phyloP scores from a whole-genome alignment of 495 filamentous ascomycete genomes.

The Bathelium albidoporum region DNA sequence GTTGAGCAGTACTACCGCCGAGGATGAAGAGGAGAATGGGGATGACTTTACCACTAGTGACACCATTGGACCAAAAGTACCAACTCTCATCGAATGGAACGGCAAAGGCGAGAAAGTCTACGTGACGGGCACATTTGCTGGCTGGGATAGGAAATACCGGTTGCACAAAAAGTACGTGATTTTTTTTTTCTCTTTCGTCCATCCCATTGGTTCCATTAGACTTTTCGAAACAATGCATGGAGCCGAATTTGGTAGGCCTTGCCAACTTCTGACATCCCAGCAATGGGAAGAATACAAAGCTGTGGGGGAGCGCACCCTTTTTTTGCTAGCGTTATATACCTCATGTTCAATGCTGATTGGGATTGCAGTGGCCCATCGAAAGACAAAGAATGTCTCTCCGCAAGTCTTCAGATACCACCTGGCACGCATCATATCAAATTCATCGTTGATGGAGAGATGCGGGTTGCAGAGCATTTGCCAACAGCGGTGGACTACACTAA shows the following conservation, averaged over 20 bases:
- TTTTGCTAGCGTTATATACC: not conserved
- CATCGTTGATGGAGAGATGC: conserved; percentile 88
- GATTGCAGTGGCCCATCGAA: conserved; percentile 25
- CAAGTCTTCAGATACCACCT: conserved; percentile 69
- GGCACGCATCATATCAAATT: conserved; percentile 97
- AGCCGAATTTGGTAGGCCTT: not conserved
- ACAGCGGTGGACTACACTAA: conserved; percentile 96
- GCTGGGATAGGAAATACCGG: conserved; percentile 86
- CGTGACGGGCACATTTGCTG: conserved; percentile 91
- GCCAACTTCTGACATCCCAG: not conserved
- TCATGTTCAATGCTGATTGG: not conserved
- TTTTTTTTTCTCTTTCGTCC: not conserved
- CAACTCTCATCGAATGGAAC: conserved; percentile 74
- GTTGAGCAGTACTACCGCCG: conserved; percentile 58
- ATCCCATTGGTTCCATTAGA: not conserved
- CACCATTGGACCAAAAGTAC: conserved; percentile 54
- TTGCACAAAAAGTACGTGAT: conserved; percentile 71
- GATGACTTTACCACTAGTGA: conserved; percentile 45
- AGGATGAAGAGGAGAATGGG: conserved; percentile 71
- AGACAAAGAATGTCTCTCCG: conserved; percentile 45
- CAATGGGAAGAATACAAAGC: not conserved
- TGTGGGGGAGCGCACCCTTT: not conserved
- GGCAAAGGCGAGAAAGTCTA: conserved; percentile 76
- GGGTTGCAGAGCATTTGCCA: conserved; percentile 71
- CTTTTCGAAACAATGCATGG: not conserved